phyloP scores from a whole-genome alignment of 2,329 filamentous ascomycete genomes.

The Fusarium sp. region DNA sequence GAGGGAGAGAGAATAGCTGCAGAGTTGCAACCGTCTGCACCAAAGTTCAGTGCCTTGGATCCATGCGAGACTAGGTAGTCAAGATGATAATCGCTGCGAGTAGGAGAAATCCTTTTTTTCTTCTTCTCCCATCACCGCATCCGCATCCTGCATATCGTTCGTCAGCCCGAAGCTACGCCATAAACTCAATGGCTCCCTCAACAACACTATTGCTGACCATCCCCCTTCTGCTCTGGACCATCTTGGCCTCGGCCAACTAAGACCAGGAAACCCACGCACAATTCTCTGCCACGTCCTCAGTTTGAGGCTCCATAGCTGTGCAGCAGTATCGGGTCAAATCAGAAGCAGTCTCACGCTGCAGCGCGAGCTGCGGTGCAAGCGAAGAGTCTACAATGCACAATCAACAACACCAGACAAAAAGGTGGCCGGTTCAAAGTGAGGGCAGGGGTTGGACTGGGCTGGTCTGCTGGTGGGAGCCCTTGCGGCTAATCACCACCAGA shows the following conservation, averaged over 20 bases:
- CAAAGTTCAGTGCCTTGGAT: constrained; percentile 28
- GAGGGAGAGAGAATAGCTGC: constrained; percentile 6
- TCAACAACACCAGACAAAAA: constrained; percentile 1
- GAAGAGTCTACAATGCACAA: background rate
- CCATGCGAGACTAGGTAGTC: constrained; percentile 20
- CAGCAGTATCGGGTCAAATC: constrained; percentile 16
- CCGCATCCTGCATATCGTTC: background rate
- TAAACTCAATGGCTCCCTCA: constrained; percentile 25
- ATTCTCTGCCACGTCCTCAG: constrained; percentile 28
- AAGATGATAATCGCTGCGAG: constrained; percentile 12
- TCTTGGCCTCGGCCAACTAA: constrained; percentile 7
- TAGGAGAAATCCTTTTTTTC: background rate
- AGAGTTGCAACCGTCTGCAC: constrained; percentile 23
- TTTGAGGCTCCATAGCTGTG: constrained; percentile 23
- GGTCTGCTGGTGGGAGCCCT: constrained; percentile 1
- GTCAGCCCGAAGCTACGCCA: constrained; percentile 24
- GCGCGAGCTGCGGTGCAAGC: constrained; percentile 14
- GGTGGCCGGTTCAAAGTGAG: constrained; percentile 10
- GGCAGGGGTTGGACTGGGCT: constrained; percentile 16
- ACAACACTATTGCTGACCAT: constrained; percentile 5
- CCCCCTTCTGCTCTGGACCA: constrained; percentile 6
- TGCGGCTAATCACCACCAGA: constrained; percentile 12
- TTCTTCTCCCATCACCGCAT: constrained; percentile 2
- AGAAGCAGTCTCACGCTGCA: constrained; percentile 18
- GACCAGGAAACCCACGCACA: constrained; percentile 19